phyloP scores from a whole-genome alignment of 805 yeast genomes.

The Kuraishia ogatae region DNA sequence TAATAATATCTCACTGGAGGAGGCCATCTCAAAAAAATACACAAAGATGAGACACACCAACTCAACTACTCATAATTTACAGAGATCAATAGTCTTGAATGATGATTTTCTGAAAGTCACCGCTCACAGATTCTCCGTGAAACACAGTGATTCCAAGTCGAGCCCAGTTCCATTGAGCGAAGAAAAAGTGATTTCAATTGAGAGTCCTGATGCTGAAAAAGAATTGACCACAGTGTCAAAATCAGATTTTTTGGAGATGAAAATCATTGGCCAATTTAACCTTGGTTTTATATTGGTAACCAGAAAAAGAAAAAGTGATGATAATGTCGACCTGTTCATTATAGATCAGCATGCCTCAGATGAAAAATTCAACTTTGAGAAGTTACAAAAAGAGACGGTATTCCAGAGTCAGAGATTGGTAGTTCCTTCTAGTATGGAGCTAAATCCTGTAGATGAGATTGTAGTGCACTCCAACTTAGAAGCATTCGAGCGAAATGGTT shows the following conservation, averaged over 20 bases:
- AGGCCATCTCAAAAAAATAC: too few relatives aligned
- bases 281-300: constrained; percentile 85
- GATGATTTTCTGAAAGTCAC: too few relatives aligned
- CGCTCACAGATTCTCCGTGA: too few relatives aligned
- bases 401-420: constrained; percentile 70
- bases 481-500: constrained; percentile 70
- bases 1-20: too few relatives aligned
- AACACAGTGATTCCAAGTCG: neutral
- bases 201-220: constrained; percentile 45
- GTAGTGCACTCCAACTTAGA: constrained; percentile 51
- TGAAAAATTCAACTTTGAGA: constrained; percentile 88
- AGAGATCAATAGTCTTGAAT: too few relatives aligned
- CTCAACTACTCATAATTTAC: too few relatives aligned
- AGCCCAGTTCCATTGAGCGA: too few relatives aligned
- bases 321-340: constrained; percentile 57
- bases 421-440: constrained; percentile 43
- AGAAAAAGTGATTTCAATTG: constrained; percentile 13
- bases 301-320: constrained; percentile 26
- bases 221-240: constrained; percentile 57
- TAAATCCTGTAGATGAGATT: constrained; percentile 74
- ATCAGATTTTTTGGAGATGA: constrained; percentile 66
- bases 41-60: too few relatives aligned
- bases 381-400: constrained; percentile 41
- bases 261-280: constrained; percentile 87
- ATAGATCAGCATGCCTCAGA: constrained; percentile 98